phyloP scores from a whole-genome alignment of 352 stramenopile species.

The Pythium phragmitis region DNA sequence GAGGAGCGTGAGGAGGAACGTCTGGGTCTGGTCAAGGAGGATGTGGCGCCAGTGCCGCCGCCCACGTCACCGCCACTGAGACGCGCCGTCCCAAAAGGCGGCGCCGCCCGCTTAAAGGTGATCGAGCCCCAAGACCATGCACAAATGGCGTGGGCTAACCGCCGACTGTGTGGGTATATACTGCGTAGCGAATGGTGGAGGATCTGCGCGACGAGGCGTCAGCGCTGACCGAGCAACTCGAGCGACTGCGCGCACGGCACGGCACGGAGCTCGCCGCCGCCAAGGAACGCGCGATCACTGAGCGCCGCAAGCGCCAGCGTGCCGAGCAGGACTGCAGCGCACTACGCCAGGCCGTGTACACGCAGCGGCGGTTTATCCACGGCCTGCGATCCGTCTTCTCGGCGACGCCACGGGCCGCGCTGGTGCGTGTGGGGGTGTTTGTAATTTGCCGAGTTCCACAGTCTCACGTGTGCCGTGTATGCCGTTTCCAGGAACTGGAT shows the following conservation, averaged over 20 bases:
- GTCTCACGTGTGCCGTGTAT: not conserved
- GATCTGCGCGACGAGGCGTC: not conserved
- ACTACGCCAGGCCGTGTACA: conserved; percentile 3
- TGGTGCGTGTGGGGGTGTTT: not conserved
- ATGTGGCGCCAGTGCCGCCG: not conserved
- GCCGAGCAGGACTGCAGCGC: conserved; percentile 2
- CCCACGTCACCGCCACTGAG: too few relatives aligned
- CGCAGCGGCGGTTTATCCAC: conserved; percentile 1
- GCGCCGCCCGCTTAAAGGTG: too few relatives aligned
- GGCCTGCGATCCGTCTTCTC: conserved; percentile 4
- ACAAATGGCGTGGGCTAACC: too few relatives aligned
- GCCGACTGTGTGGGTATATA: too few relatives aligned
- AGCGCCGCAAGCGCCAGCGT: conserved; percentile 13
- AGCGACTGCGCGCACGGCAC: not conserved
- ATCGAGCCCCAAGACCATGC: too few relatives aligned
- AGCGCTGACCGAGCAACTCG: conserved; percentile 3
- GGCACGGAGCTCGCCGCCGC: not conserved
- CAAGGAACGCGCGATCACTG: not conserved
- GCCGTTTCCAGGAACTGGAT: not conserved
- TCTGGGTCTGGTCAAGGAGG: not conserved
- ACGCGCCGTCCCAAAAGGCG: too few relatives aligned
- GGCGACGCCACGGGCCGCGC: not conserved
- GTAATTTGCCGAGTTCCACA: not conserved
- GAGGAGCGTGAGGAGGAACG: too few relatives aligned
- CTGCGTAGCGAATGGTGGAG: too few relatives aligned